Base-by-base conservation (phyloP, 1,284 basidiomycete species). In the Sanguinoderma infundibulare region DNA sequence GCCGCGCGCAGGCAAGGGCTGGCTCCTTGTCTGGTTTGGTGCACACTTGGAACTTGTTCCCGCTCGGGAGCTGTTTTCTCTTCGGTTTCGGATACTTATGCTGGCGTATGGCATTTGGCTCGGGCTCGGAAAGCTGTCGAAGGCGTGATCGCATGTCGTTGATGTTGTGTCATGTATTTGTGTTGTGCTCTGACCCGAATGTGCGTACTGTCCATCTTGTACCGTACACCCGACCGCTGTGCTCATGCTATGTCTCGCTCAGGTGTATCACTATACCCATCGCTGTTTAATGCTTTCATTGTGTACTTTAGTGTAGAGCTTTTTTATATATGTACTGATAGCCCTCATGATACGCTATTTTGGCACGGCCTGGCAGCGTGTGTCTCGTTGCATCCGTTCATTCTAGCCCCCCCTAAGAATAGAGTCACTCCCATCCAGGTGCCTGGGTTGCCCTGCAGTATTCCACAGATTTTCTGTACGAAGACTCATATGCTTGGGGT, bases 21-120 rank as follows among this genome's bases (percentile, higher is more conserved):
- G 61, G 64, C 20, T 38, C 53, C 64, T 65, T 62, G 38, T 34
- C 47, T 32, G 30, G 38, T 35, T 39, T 32, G n/a, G 57, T 49
- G 42, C 42, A 30, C 32, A 34, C 40, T 46, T 44, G 15, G 12
- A n/a, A 12, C 46, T 40, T n/a, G 7, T 47, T 26, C 26, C 35
- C 32, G 9, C 32, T n/a, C n/a, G n/a, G n/a, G n/a, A n/a, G 17
- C 12, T 49, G 39, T 38, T 15, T 28, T 8, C 28, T 44, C 30
- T 20, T n/a, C 30, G 46, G 55, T 49, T 51, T 51, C 49, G 49
- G 49, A 51, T 51, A 51, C 49, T 51, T 24, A 51, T 9, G 46
- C 20, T 51, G 49, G 49, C 34, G 34, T 20, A 51, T 24, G 46
- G 28, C 49, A 36, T 30, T 35, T 20, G 30, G 20, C 49, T 51